Percentiles rank a stretch among this genome's conserved stretches.
These are phyloP conservation scores for Zasmidium cellare DNA, from an alignment of 2,329 filamentous ascomycete genomes.

Conservation along the genomic window DNA sequence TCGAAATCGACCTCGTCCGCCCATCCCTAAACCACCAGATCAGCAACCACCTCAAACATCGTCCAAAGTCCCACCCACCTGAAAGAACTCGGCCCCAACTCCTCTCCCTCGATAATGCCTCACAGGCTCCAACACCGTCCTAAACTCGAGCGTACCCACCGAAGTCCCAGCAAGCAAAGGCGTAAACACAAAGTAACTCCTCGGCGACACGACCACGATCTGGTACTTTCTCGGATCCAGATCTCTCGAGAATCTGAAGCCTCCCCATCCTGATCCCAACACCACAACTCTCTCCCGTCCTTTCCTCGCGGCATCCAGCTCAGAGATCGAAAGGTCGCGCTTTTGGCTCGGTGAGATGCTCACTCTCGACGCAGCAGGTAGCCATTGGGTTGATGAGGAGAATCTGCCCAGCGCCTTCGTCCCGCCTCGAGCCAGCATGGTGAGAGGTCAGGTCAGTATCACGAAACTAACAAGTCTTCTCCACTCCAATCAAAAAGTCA, in stretches of 20 bases:
- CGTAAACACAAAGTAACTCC: conserved; percentile 88
- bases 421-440: background rate
- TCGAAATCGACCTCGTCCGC: conserved; percentile 78
- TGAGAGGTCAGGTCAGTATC: background rate
- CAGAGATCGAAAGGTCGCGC: conserved; percentile 25
- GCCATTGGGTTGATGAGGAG: conserved; percentile 3
- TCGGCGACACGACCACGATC: conserved; percentile 76
- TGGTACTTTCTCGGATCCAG: conserved; percentile 71
- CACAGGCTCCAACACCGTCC: conserved; percentile 78
- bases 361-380: background rate
- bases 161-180: conserved; percentile 81
- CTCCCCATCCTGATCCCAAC: conserved; percentile 64
- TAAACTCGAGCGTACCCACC: conserved; percentile 85
- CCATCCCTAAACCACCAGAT: conserved; percentile 56
- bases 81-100: conserved; percentile 68
- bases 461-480: too few relatives aligned
- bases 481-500: too few relatives aligned
- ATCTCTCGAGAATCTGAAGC: conserved; percentile 73
- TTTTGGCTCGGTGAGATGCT: conserved; percentile 8
- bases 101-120: conserved; percentile 63
- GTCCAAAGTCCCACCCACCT: conserved; percentile 39
- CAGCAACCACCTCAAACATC: background rate
- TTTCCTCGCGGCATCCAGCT: conserved; percentile 25
- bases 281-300: conserved; percentile 64
- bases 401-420: background rate